Base-by-base conservation (phyloP, 495 filamentous ascomycete genomes). In the Hyaloscypha bicolor region DNA sequence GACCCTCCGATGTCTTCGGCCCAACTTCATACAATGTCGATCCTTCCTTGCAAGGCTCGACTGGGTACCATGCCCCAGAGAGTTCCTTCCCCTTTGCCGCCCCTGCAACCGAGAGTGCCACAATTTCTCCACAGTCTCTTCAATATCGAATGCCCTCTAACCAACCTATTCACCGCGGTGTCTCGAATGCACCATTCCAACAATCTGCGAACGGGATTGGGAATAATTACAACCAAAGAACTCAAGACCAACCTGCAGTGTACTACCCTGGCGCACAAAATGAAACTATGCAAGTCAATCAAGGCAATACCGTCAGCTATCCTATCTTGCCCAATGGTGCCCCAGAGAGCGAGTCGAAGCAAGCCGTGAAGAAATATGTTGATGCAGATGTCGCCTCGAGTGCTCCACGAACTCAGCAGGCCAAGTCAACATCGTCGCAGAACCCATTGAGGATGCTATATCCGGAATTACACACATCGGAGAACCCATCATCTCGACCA, bases 101-200 rank as follows among this genome's bases (percentile, higher is more conserved):
- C n/a, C 45, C 56, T 22, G 55, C 65, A 39, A 30, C 60, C n/a
- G 68, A 66, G 25, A 59, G 29, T 55, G 39, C 21, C 12, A 70
- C 68, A 53, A 68, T 72, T 9, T 45, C 70, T 55, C 70, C 70
- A 12, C 62, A 68, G n/a, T 62, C 62, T 61, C 68, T 73, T 55
- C 67, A 73, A 58, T 73, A 68, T 42, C 11, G 8, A 4, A 60
- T 69, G 60, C 12, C 56, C 33, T 22, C 57, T 9, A 52, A 52
- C 11, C 68, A 70, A 29, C 32, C 55, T 16, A 33, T 66, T 6
- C 66, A 65, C 63, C 57, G 45, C 63, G 42, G 39, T 25, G 14
- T 58, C n/a, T 39, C 62, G 9, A 63, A 51, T 19, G 11, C 61
- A 4, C 16, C 62, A 4, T 60, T 62, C 35, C 71, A 69, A 21